Percentiles rank a stretch among this genome's conserved stretches.
Conservation (phyloP, 1,284 basidiomycete genomes). For the Marasmius sp. region DNA sequence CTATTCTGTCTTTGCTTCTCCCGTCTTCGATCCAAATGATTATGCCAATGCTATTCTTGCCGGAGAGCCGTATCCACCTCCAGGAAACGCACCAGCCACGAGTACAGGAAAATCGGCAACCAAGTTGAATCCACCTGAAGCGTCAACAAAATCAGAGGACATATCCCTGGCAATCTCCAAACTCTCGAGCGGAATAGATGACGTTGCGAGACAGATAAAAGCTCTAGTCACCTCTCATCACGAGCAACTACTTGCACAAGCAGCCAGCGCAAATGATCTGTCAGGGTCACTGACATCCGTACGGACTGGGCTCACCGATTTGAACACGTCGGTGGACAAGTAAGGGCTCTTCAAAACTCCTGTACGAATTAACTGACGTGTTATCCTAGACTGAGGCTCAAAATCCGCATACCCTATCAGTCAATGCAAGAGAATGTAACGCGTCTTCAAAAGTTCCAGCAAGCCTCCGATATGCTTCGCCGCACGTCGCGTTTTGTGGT, state of each 20-base stretch:
- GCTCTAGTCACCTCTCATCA: constrained; percentile 75
- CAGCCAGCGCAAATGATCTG: constrained; percentile 62
- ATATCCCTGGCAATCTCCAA: constrained; percentile 84
- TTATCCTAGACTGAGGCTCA: constrained; percentile 65
- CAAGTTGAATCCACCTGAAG: constrained; percentile 46
- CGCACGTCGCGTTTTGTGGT: constrained; percentile 82
- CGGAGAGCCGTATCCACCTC: constrained; percentile 68
- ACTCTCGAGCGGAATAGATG: constrained; percentile 82
- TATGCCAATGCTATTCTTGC: constrained; percentile 88
- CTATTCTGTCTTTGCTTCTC: constrained; percentile 64
- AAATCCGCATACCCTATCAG: constrained; percentile 82
- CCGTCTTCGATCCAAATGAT: constrained; percentile 81
- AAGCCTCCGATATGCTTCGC: constrained; percentile 81
- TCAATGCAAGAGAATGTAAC: constrained; percentile 69
- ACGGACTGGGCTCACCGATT: constrained; percentile 61
- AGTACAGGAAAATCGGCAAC: constrained; percentile 23
- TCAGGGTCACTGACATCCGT: constrained; percentile 64
- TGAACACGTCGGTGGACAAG: constrained; percentile 75
- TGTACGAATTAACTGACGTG: constrained; percentile 11
- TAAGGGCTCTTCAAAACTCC: constrained; percentile 34
- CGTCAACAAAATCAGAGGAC: constrained; percentile 70
- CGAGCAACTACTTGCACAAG: constrained; percentile 71
- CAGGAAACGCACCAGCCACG: constrained; percentile 26
- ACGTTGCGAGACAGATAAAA: constrained; percentile 86
- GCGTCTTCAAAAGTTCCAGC: constrained; percentile 74